Evolutionary conservation across 1,284 basidiomycete genomes (phyloP), one percentile per base, ranked within the genome.

Genomic region (Apiotrichum porosum): DNA sequence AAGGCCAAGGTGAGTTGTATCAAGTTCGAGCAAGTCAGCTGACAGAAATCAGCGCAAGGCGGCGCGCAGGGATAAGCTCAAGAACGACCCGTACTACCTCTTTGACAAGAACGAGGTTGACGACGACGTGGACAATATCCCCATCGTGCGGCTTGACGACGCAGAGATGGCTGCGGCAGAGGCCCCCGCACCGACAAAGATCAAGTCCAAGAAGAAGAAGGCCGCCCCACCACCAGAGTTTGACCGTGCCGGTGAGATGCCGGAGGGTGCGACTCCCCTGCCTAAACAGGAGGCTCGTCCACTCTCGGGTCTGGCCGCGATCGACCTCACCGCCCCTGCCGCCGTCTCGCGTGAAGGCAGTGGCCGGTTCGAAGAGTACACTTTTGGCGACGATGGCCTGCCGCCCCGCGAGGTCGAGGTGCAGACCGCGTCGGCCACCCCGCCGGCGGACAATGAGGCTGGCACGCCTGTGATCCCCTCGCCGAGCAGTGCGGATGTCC

Each of bases 41-140:
- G n/a, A 47, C 38, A n/a, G n/a, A 31, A 22, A 32, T 15, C 59
- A 92, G 89, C 77, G 83, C 41, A 84, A 81, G 65, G 83, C 82
- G 18, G 86, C 85, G 56, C 78, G 86, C 34, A 70, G 83, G 41
- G 87, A 85, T 52, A 80, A 84, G 58, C 76, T 83, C 56, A 80
- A 80, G 42, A 86, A 88, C 56, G 88, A 93, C 68, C 90, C 90
- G 9, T 93, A 89, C 72, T 93, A 93, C 65, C 83, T 93, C 52
- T 78, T 81, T 32, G 66, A 67, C 48, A 57, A 63, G 40, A 54
- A 56, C 26, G 85, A 82, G 46, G 64, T 73, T 37, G 76, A 71
- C 15, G 79, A 83, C 22, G 87, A 92, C 62, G 62, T 94, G 13
- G 89, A 91, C 60, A 79, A 81, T 5, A 93, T 94, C 70, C 88